A percentile compares a stretch with the other conserved stretches of the same genome.
phyloP scores from a whole-genome alignment of 352 stramenopile species.

The Globisporangium lucens region DNA sequence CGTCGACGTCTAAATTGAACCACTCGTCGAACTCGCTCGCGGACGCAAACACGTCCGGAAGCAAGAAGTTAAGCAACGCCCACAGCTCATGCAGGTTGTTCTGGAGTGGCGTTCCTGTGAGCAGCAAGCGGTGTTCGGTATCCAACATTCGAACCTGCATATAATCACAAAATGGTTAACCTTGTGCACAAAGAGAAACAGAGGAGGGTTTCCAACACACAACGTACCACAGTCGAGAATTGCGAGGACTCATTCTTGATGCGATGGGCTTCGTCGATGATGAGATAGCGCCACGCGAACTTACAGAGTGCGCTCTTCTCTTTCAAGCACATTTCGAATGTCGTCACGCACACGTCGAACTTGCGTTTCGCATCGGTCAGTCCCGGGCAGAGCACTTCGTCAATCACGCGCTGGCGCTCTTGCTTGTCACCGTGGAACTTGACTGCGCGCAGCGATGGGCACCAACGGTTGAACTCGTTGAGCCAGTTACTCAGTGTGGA shows the following conservation, averaged over 20 bases:
- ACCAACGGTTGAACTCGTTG: constrained; percentile 91
- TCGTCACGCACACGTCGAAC: constrained; percentile 97
- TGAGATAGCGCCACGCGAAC: constrained; percentile 88
- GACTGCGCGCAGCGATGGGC: constrained; percentile 87
- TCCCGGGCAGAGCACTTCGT: constrained; percentile 87
- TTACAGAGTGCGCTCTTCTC: constrained; percentile 87
- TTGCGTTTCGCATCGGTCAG: constrained; percentile 90
- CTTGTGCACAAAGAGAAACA: neutral
- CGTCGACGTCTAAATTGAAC: constrained; percentile 87
- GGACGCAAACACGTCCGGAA: constrained; percentile 91
- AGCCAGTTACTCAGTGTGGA: constrained; percentile 94
- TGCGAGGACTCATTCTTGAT: constrained; percentile 90
- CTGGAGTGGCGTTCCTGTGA: constrained; percentile 94
- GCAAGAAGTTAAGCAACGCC: constrained; percentile 93
- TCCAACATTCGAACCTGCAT: constrained; percentile 64
- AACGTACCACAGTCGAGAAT: constrained; percentile 76
- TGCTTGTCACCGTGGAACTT: constrained; percentile 93
- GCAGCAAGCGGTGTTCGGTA: constrained; percentile 81
- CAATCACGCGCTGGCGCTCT: constrained; percentile 81
- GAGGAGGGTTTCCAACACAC: neutral
- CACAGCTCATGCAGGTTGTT: constrained; percentile 96
- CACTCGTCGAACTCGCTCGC: constrained; percentile 87
- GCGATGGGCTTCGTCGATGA: constrained; percentile 87
- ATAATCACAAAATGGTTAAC: neutral
- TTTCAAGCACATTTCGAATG: constrained; percentile 95